phyloP scores from a whole-genome alignment of 2,329 filamentous ascomycete species.

The Phaeosphaeria sp. region DNA sequence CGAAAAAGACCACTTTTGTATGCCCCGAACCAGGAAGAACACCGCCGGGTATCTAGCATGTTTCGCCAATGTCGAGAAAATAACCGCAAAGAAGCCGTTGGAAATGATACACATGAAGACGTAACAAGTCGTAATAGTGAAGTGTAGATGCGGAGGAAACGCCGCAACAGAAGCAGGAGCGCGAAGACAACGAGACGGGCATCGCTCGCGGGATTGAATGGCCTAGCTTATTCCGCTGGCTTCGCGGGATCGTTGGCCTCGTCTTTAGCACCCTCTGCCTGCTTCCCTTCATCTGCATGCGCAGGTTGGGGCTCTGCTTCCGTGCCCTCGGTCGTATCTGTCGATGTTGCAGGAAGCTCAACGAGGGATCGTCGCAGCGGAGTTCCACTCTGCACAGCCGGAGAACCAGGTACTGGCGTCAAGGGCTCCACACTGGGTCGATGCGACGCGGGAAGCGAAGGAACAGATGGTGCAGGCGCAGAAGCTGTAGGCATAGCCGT shows the following conservation, averaged over 20 bases:
- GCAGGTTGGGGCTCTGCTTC: constrained; percentile 3
- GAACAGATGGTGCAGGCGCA: constrained; percentile 12
- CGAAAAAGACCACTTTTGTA: constrained; percentile 4
- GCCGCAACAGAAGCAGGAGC: too few relatives aligned
- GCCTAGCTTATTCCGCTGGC: background rate
- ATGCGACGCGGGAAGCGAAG: constrained; percentile 22
- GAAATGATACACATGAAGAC: background rate
- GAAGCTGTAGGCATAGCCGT: constrained; percentile 13
- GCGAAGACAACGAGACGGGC: too few relatives aligned
- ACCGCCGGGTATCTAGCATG: constrained; percentile 7
- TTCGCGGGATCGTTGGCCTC: background rate
- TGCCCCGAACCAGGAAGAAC: constrained; percentile 1
- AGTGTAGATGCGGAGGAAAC: background rate
- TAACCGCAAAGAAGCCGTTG: background rate
- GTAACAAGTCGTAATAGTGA: background rate
- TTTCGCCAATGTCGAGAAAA: constrained; percentile 1
- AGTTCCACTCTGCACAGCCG: constrained; percentile 35
- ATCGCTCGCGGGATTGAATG: too few relatives aligned
- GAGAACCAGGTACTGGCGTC: constrained; percentile 44
- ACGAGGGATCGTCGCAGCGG: constrained; percentile 24
- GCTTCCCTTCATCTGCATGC: background rate
- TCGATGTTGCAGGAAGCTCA: constrained; percentile 20
- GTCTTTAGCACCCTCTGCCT: constrained; percentile 9
- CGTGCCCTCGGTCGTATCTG: constrained; percentile 11
- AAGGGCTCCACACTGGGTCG: constrained; percentile 46